Conservation (phyloP, 2,329 filamentous ascomycete genomes). For the Graphilbum sp. region DNA sequence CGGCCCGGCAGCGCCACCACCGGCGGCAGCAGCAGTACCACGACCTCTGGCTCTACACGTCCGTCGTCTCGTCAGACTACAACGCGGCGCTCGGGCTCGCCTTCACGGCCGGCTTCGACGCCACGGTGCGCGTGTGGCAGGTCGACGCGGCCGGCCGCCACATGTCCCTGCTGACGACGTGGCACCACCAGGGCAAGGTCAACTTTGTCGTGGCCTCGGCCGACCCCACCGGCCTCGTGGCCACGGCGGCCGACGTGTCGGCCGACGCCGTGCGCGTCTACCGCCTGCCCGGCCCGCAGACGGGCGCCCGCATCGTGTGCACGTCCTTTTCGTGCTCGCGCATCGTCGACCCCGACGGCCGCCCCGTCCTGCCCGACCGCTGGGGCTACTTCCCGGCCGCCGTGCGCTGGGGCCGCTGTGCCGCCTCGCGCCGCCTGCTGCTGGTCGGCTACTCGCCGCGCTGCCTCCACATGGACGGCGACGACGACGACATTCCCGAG, state of each 20-base stretch:
- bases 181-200: constrained; percentile 40
- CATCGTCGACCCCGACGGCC: constrained; percentile 15
- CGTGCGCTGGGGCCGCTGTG: constrained; percentile 40
- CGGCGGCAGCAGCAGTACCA: constrained; percentile 8
- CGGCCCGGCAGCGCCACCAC: too few species aligned
- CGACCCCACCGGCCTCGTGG: constrained; percentile 30
- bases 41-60: constrained; percentile 47
- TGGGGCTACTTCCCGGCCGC: constrained; percentile 50
- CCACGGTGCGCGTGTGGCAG: constrained; percentile 43
- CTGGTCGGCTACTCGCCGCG: constrained; percentile 48
- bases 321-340: constrained; percentile 24
- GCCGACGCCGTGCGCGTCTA: constrained; percentile 41
- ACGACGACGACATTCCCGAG: constrained; percentile 42
- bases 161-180: constrained; percentile 32
- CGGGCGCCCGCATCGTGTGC: constrained; percentile 20
- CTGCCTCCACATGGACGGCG: constrained; percentile 22
- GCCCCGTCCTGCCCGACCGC: constrained; percentile 19
- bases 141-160: constrained; percentile 19
- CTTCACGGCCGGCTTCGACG: constrained; percentile 46
- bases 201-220: constrained; percentile 44
- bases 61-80: constrained; percentile 45
- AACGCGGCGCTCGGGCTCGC: constrained; percentile 26
- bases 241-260: constrained; percentile 41
- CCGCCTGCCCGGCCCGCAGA: constrained; percentile 20
- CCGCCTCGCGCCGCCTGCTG: constrained; percentile 30